These are phyloP conservation scores for Apiospora saccharicola DNA, from an alignment of 2,329 filamentous ascomycete species.

Conservation along the genomic window DNA sequence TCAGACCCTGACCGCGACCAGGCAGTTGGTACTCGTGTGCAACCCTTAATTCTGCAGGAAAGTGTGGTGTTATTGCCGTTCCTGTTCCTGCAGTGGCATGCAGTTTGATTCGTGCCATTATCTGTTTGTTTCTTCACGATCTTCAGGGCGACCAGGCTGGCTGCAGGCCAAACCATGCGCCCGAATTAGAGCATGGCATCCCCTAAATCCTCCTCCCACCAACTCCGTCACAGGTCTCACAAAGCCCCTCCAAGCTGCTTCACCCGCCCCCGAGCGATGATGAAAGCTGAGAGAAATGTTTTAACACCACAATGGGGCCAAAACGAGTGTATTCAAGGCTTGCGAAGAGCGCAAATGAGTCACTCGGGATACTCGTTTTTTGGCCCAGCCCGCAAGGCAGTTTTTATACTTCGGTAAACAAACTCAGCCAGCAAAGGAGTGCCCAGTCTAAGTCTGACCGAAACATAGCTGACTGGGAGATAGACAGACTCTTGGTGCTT, in stretches of 20 bases:
- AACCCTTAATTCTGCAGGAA: neutral
- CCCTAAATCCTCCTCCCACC: neutral
- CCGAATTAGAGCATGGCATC: neutral
- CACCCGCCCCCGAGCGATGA: neutral
- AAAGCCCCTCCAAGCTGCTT: neutral
- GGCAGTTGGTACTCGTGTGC: neutral
- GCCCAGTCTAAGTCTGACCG: neutral
- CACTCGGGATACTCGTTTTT: neutral
- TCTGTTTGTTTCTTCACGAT: neutral
- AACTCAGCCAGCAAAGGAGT: neutral
- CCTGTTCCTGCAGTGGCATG: conserved; percentile 6
- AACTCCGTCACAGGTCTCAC: neutral
- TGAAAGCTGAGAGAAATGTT: neutral
- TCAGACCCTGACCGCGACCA: neutral
- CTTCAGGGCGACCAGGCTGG: neutral
- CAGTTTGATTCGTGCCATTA: neutral
- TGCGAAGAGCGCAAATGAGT: neutral
- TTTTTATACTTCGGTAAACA: neutral
- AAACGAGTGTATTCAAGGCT: neutral
- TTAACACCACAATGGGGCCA: neutral
- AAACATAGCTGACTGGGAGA: neutral
- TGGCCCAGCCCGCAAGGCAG: neutral
- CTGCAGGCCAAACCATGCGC: neutral
- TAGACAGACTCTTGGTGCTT: no score
- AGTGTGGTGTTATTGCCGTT: neutral